Conservation (phyloP, 75 land plant genomes). For the Cupressus sempervirens region DNA sequence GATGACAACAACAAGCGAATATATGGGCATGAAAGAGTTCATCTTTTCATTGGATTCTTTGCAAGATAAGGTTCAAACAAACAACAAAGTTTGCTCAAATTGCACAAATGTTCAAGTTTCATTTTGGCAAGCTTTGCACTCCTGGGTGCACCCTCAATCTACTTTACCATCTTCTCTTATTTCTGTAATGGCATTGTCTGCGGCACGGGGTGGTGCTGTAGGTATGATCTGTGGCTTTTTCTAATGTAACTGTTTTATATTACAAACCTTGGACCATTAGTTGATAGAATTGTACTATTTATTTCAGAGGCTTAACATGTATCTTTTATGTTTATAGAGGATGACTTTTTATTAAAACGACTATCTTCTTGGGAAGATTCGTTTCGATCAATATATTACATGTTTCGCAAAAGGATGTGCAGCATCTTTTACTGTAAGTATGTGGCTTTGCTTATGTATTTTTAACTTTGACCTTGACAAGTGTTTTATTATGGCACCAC, state of each 20-base stretch:
- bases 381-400: constrained; percentile 77
- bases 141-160: constrained; percentile 80
- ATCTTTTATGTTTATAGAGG: constrained; percentile 29
- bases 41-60: constrained; percentile 1
- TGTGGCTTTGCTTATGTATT: not conserved
- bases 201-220: constrained; percentile 51
- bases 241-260: not conserved
- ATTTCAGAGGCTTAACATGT: not conserved
- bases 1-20: constrained; percentile 12
- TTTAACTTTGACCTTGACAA: not conserved
- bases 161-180: constrained; percentile 64
- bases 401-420: constrained; percentile 64
- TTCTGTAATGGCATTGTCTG: constrained; percentile 50
- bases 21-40: constrained; percentile 24
- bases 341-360: constrained; percentile 54
- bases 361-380: constrained; percentile 84
- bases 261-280: not conserved
- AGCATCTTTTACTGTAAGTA: constrained; percentile 77
- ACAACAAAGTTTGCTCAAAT: not conserved
- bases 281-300: not conserved
- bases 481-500: not conserved
- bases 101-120: constrained; percentile 14
- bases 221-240: constrained; percentile 11
- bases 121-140: constrained; percentile 39
- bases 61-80: constrained; percentile 7